Percentiles rank a stretch among this genome's conserved stretches.
phyloP scores from a whole-genome alignment of 2,329 filamentous ascomycete species.

The Ophiostoma fasciatum region DNA sequence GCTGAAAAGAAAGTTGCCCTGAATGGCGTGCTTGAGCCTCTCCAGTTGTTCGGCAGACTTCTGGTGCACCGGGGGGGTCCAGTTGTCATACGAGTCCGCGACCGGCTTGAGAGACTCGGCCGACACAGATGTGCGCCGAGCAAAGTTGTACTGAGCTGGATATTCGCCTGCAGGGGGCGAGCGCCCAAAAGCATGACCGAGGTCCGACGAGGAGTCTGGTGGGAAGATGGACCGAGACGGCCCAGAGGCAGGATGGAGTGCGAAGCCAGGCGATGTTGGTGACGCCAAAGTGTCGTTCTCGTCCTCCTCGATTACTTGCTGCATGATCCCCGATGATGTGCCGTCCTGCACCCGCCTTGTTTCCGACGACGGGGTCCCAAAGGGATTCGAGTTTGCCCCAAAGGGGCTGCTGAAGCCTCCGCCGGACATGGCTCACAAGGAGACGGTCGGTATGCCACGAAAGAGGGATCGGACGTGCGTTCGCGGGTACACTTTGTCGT shows the following conservation, averaged over 20 bases:
- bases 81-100: slow-evolving; percentile 70
- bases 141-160: slow-evolving; percentile 87
- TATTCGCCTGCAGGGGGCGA: slow-evolving; percentile 50
- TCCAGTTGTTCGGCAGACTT: slow-evolving; percentile 71
- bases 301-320: slow-evolving; percentile 64
- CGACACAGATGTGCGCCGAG: slow-evolving; percentile 86
- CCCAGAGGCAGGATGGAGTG: neutral
- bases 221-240: slow-evolving; percentile 3
- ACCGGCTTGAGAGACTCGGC: slow-evolving; percentile 91
- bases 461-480: too few species aligned
- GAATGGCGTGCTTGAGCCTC: slow-evolving; percentile 67
- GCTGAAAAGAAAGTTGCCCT: slow-evolving; percentile 84
- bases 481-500: too few species aligned
- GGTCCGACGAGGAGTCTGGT: slow-evolving; percentile 1
- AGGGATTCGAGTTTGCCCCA: slow-evolving; percentile 56
- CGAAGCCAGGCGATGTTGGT: slow-evolving; percentile 37
- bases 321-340: slow-evolving; percentile 22
- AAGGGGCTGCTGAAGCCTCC: slow-evolving; percentile 63
- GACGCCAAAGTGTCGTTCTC: slow-evolving; percentile 61
- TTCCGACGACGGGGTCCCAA: slow-evolving; percentile 36
- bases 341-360: slow-evolving; percentile 3
- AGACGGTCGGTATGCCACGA: neutral
- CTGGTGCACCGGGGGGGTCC: slow-evolving; percentile 71
- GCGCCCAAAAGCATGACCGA: slow-evolving; percentile 36
- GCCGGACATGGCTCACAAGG: slow-evolving; percentile 44